These are phyloP conservation scores for Syzygium aromaticum DNA, from an alignment of 345 rosid species.

Conservation along the genomic window DNA sequence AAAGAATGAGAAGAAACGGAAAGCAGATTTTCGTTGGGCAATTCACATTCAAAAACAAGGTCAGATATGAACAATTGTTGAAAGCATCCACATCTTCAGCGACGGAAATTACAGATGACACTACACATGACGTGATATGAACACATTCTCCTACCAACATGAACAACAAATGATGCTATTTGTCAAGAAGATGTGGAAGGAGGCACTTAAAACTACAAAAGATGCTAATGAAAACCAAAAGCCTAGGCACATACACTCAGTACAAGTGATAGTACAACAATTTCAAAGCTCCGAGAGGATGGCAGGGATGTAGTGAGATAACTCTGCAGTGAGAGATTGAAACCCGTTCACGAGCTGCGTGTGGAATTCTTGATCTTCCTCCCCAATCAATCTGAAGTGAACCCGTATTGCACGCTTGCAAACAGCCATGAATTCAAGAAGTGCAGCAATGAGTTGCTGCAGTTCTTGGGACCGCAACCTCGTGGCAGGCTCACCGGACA, in stretches of 20 bases:
- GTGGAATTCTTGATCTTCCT: slow-evolving; percentile 98
- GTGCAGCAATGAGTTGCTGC: slow-evolving; percentile 96
- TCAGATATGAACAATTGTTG: background rate
- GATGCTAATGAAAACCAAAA: background rate
- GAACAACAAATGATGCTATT: background rate
- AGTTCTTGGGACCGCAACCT: slow-evolving; percentile 91
- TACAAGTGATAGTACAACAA: background rate
- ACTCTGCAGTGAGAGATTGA: slow-evolving; percentile 94
- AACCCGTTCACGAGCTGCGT: slow-evolving; percentile 98
- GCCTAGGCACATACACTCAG: background rate
- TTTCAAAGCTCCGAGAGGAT: slow-evolving; percentile 87
- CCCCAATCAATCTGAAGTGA: slow-evolving; percentile 88
- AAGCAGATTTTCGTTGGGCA: background rate
- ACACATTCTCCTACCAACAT: background rate
- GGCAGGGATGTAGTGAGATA: slow-evolving; percentile 96
- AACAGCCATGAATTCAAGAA: slow-evolving; percentile 97
- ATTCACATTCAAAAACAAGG: background rate
- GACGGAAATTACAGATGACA: background rate
- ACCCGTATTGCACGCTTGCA: slow-evolving; percentile 98
- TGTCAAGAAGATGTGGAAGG: background rate
- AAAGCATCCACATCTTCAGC: background rate
- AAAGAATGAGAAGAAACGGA: background rate
- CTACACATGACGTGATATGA: background rate
- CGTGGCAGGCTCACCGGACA: slow-evolving; percentile 98
- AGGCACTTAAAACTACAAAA: background rate